Percentiles rank a stretch among this genome's conserved stretches.
Evolutionary conservation across 768 basidiomycete species (phyloP).

Genomic region (Lentinula aciculospora): DNA sequence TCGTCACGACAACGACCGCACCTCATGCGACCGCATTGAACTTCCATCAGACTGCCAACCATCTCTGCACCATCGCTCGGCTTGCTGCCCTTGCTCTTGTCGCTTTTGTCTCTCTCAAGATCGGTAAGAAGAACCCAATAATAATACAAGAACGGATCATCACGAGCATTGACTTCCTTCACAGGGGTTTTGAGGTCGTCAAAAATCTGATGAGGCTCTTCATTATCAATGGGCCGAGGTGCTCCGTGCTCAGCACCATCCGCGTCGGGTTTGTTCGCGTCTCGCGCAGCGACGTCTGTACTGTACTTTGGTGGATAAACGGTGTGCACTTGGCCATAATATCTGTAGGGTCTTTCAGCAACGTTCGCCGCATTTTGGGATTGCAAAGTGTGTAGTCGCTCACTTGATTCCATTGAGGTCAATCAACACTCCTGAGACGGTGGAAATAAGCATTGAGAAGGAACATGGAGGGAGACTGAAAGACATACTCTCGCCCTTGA

Average conservation of each 20-base stretch:
- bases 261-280: conserved; percentile 43
- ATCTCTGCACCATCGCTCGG: conserved; percentile 54
- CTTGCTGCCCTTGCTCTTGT: conserved; percentile 54
- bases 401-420: conserved; percentile 87
- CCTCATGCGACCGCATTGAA: conserved; percentile 79
- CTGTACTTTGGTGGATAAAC: conserved; percentile 65
- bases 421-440: conserved; percentile 68
- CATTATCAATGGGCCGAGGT: conserved; percentile 34
- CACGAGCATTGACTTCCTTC: conserved; percentile 64
- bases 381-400: conserved; percentile 16
- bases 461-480: not conserved
- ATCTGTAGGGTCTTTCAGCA: conserved; percentile 40
- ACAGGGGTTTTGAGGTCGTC: conserved; percentile 72
- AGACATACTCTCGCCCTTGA: conserved; percentile 79
- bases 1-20: conserved; percentile 22
- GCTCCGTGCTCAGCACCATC: conserved; percentile 19
- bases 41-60: conserved; percentile 78
- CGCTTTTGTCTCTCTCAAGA: conserved; percentile 63
- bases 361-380: not conserved
- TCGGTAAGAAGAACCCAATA: conserved; percentile 88
- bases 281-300: conserved; percentile 39
- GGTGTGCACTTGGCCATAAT: conserved; percentile 74
- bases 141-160: conserved; percentile 78
- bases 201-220: conserved; percentile 63
- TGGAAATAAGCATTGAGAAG: not conserved